Evolutionary conservation across 192 early-diverging fungal species (phyloP).

Genomic region (Coemansia sp.): DNA sequence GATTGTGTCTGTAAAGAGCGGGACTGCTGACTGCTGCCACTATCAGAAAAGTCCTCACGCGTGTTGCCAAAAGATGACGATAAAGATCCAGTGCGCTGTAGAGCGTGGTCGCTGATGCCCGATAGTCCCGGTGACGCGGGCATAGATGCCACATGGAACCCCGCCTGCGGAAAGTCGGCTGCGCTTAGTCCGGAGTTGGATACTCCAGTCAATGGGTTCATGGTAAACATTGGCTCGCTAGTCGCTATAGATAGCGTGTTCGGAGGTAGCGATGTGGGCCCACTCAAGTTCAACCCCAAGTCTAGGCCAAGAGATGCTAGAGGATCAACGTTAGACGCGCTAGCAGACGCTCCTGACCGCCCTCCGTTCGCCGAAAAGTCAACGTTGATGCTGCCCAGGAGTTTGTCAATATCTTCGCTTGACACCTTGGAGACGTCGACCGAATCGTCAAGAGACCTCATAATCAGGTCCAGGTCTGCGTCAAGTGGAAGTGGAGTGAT

Average conservation of each 20-base stretch:
- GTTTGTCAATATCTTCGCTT: constrained; percentile 44
- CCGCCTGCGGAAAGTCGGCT: constrained; percentile 2
- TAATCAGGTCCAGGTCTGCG: constrained; percentile 45
- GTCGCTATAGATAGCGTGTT: background rate
- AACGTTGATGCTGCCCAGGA: constrained; percentile 42
- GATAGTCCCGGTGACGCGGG: constrained; percentile 16
- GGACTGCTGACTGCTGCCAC: background rate
- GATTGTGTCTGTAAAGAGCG: background rate
- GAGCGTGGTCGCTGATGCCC: background rate
- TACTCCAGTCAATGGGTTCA: background rate
- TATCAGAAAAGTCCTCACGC: background rate
- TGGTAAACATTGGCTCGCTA: constrained; percentile 9
- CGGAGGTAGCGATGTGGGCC: constrained; percentile 1
- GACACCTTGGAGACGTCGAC: constrained; percentile 43
- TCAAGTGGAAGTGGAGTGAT: constrained; percentile 28
- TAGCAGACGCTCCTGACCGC: background rate
- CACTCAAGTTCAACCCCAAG: constrained; percentile 35
- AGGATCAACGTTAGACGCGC: constrained; percentile 15
- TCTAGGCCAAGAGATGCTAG: constrained; percentile 30
- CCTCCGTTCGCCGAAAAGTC: constrained; percentile 20
- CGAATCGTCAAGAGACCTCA: constrained; percentile 37
- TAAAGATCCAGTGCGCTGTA: constrained; percentile 1
- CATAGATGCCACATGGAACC: constrained; percentile 17
- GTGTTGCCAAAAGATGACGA: background rate
- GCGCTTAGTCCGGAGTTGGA: constrained; percentile 12